Percentiles rank a stretch among this genome's conserved stretches.
phyloP scores from a whole-genome alignment of 805 yeast genomes.

The Saccharomycopsis lassenensis region DNA sequence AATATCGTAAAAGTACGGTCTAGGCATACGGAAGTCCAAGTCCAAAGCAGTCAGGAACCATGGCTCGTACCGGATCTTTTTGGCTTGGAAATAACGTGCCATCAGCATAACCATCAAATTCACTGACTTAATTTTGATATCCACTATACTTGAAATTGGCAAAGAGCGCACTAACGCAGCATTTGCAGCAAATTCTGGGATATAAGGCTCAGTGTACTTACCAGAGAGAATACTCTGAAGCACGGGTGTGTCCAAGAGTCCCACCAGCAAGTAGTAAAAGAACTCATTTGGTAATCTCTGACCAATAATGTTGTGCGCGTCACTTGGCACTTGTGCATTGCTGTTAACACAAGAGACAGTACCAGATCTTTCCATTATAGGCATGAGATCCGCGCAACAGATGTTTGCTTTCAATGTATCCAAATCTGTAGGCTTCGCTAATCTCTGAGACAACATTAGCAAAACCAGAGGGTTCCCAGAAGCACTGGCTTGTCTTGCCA shows the following conservation, averaged over 20 bases:
- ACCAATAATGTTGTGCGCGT: conserved; percentile 71
- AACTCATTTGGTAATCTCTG: conserved; percentile 81
- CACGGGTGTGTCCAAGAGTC: conserved; percentile 53
- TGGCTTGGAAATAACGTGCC: conserved; percentile 77
- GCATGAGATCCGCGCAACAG: conserved; percentile 58
- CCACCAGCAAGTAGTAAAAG: conserved; percentile 70
- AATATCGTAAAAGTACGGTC: conserved; percentile 27
- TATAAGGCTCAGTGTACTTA: conserved; percentile 47
- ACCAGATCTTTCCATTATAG: conserved; percentile 63
- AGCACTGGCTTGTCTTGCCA: no score
- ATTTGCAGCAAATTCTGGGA: conserved; percentile 53
- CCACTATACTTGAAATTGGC: conserved; percentile 35
- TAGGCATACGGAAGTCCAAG: conserved; percentile 40
- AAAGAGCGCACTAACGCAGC: conserved; percentile 47
- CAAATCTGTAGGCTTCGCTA: conserved; percentile 3
- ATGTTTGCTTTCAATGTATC: conserved; percentile 51
- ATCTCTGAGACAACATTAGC: no score
- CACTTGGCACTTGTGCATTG: conserved; percentile 75
- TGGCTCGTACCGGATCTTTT: conserved; percentile 41
- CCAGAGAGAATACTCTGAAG: conserved; percentile 62
- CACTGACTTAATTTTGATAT: conserved; percentile 46
- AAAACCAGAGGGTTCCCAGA: no score
- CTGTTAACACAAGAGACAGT: no score
- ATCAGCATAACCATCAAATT: conserved; percentile 60
- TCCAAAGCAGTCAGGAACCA: conserved; percentile 43